Evolutionary conservation across 208 protist genomes (phyloP).

Genomic region (Acanthamoeba lenticulata): DNA sequence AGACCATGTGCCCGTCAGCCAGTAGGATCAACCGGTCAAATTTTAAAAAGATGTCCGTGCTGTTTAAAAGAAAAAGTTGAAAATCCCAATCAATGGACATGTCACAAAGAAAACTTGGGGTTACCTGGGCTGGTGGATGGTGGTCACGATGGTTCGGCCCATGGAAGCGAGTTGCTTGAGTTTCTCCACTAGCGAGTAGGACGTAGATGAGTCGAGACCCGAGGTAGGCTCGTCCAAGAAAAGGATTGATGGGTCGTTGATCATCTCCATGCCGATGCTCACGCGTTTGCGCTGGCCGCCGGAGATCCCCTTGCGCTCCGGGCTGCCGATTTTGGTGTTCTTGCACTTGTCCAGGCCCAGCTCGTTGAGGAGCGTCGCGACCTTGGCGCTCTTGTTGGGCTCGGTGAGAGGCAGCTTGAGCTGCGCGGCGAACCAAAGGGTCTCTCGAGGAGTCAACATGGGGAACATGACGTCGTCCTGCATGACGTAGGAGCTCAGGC

Average conservation of each 20-base stretch:
- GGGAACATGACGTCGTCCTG: constrained; percentile 49
- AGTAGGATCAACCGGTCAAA: constrained; percentile 69
- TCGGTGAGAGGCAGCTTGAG: not conserved
- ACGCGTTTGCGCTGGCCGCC: constrained; percentile 79
- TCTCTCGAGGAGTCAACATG: not conserved
- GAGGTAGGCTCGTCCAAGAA: constrained; percentile 78
- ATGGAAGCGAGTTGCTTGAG: not conserved
- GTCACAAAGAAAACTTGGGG: too few relatives aligned
- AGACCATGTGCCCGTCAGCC: constrained; percentile 45
- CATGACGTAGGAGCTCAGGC: constrained; percentile 48
- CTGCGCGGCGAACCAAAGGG: constrained; percentile 13
- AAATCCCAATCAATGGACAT: too few relatives aligned
- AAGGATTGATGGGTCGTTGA: constrained; percentile 71
- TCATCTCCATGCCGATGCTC: constrained; percentile 80
- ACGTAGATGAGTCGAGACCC: constrained; percentile 25
- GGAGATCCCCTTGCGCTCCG: constrained; percentile 33
- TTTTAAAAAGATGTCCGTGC: constrained; percentile 60
- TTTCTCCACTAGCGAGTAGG: not conserved
- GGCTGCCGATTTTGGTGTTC: constrained; percentile 58
- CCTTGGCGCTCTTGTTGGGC: not conserved
- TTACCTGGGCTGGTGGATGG: constrained; percentile 62
- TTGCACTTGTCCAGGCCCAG: constrained; percentile 45
- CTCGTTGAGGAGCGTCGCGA: not conserved
- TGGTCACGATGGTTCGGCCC: constrained; percentile 63
- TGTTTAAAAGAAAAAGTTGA: too few relatives aligned